These are phyloP conservation scores for Solanum neorickii DNA, from an alignment of 257 asterid species.

Conservation along the genomic window DNA sequence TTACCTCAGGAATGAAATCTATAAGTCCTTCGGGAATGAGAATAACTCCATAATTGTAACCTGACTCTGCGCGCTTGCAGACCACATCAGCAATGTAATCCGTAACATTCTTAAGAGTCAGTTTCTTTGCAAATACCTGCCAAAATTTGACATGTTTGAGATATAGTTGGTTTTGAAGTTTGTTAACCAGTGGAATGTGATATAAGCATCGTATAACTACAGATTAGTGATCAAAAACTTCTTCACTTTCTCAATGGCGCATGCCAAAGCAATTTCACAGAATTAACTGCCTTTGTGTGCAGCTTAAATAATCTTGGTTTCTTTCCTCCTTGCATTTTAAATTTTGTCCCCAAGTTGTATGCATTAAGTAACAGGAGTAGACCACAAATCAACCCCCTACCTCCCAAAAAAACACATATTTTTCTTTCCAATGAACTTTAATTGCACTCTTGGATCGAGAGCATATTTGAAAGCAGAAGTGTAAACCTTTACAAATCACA, in stretches of 20 bases:
- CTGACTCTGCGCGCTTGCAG: conserved; percentile 79
- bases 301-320: not conserved
- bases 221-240: not conserved
- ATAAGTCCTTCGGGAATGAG: conserved; percentile 98
- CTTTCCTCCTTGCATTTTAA: not conserved
- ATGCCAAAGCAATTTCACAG: not conserved
- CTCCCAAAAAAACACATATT: not conserved
- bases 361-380: not conserved
- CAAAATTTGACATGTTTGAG: not conserved
- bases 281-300: not conserved
- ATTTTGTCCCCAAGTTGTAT: not conserved
- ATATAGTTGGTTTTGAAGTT: not conserved
- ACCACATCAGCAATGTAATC: conserved; percentile 77
- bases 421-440: not conserved
- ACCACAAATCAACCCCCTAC: not conserved
- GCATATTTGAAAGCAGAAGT: not conserved
- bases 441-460: not conserved
- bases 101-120: conserved; percentile 76
- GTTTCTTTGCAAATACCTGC: conserved; percentile 89
- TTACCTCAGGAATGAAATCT: conserved; percentile 99
- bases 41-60: conserved; percentile 91
- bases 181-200: not conserved
- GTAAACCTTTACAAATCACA: not conserved
- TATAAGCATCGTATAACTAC: not conserved
- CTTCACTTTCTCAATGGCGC: not conserved